Evolutionary conservation across 139 green algal genomes (phyloP).

Genomic region (Axilococcus clingmanii): DNA sequence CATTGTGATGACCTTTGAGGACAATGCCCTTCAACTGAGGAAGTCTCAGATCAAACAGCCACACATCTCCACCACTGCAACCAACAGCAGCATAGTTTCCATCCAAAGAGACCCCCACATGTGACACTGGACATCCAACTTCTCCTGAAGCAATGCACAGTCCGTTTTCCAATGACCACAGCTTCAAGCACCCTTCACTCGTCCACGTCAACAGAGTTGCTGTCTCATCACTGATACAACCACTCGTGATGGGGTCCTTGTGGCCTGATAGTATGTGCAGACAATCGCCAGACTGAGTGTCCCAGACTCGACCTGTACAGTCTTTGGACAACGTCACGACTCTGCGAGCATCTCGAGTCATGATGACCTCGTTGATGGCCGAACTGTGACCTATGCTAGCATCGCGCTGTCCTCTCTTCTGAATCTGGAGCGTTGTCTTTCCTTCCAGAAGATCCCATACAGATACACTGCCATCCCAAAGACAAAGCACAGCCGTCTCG

Average conservation of each 20-base stretch:
- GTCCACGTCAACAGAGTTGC: constrained; percentile 32
- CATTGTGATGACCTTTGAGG: constrained; percentile 30
- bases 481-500: constrained; percentile 21
- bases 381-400: constrained; percentile 32
- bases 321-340: constrained; percentile 60
- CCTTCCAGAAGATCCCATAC: constrained; percentile 46
- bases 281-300: constrained; percentile 21
- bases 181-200: constrained; percentile 25
- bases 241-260: constrained; percentile 14
- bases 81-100: constrained; percentile 22
- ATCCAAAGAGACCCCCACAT: constrained; percentile 21
- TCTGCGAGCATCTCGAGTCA: constrained; percentile 19
- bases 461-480: constrained; percentile 54
- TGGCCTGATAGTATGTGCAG: constrained; percentile 25
- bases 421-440: constrained; percentile 32
- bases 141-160: constrained; percentile 1
- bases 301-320: constrained; percentile 58
- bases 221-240: constrained; percentile 11
- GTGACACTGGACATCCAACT: not conserved
- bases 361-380: constrained; percentile 28
- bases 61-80: constrained; percentile 16
- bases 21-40: too few relatives aligned
- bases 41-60: constrained; percentile 26
- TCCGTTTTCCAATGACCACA: constrained; percentile 30
- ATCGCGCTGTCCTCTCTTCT: constrained; percentile 39